These are phyloP conservation scores for Suhomyces faveliae DNA, from an alignment of 805 yeast genomes.

Conservation along the genomic window DNA sequence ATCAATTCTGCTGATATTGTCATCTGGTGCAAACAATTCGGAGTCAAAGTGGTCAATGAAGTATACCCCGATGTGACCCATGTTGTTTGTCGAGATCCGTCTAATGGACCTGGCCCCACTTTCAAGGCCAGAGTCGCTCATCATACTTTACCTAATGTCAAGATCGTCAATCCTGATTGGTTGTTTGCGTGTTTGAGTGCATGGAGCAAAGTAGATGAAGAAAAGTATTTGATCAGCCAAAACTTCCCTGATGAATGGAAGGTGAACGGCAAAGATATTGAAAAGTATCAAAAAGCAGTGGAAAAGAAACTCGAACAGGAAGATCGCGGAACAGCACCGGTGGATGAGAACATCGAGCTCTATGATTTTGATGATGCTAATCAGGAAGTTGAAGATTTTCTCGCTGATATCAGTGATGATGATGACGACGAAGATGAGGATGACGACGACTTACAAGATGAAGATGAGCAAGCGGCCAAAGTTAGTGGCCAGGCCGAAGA, in stretches of 20 bases:
- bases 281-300: slow-evolving; percentile 38
- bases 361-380: slow-evolving; percentile 43
- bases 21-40: slow-evolving; percentile 88
- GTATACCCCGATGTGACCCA: slow-evolving; percentile 78
- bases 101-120: slow-evolving; percentile 49
- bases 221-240: slow-evolving; percentile 54
- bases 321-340: background rate
- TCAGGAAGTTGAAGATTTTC: slow-evolving; percentile 47
- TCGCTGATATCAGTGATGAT: slow-evolving; percentile 44
- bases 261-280: slow-evolving; percentile 45
- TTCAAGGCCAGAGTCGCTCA: slow-evolving; percentile 81
- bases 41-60: slow-evolving; percentile 77
- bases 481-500: slow-evolving; percentile 8
- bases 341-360: slow-evolving; percentile 22
- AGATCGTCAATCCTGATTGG: slow-evolving; percentile 92
- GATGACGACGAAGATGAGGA: slow-evolving; percentile 27
- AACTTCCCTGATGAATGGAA: slow-evolving; percentile 45
- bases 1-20: slow-evolving; percentile 81
- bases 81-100: slow-evolving; percentile 76
- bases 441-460: slow-evolving; percentile 9
- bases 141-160: slow-evolving; percentile 55
- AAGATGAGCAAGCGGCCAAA: slow-evolving; percentile 16
- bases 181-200: slow-evolving; percentile 76
- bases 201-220: slow-evolving; percentile 72
- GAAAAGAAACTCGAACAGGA: slow-evolving; percentile 19